Evolutionary conservation across 192 early-diverging fungal genomes (phyloP).

Genomic region (Piromyces sp.): DNA sequence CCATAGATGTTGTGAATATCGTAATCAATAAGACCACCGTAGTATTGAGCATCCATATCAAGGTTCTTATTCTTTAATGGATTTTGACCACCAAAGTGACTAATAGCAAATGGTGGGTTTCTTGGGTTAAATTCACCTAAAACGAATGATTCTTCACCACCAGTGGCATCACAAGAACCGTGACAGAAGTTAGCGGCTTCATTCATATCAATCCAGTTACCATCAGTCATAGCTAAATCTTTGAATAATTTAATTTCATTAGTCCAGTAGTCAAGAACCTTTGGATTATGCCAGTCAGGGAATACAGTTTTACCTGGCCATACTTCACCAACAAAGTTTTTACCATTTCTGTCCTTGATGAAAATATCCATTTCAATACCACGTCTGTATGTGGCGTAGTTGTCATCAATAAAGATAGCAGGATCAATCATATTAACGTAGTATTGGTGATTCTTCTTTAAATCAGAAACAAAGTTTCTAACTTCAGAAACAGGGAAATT

Average conservation of each 20-base stretch:
- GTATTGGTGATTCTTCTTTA: slow-evolving; percentile 25
- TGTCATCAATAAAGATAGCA: slow-evolving; percentile 24
- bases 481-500: slow-evolving; percentile 32
- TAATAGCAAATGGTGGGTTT: slow-evolving; percentile 24
- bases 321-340: slow-evolving; percentile 21
- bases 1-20: slow-evolving; percentile 44
- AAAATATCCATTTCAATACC: slow-evolving; percentile 31
- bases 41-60: slow-evolving; percentile 13
- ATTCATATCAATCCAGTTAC: slow-evolving; percentile 59
- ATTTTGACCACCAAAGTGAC: slow-evolving; percentile 5
- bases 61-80: slow-evolving; percentile 3
- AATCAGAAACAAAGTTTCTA: slow-evolving; percentile 15
- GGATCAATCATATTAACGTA: slow-evolving; percentile 47
- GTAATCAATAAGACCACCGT: slow-evolving; percentile 24
- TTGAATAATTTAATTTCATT: slow-evolving; percentile 19
- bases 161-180: slow-evolving; percentile 26
- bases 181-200: slow-evolving; percentile 46
- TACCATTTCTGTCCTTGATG: slow-evolving; percentile 34
- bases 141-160: slow-evolving; percentile 7
- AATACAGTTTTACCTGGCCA: slow-evolving; percentile 49
- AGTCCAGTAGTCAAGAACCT: slow-evolving; percentile 23
- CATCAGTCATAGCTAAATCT: slow-evolving; percentile 13
- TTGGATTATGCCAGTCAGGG: slow-evolving; percentile 41
- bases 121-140: slow-evolving; percentile 11
- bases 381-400: slow-evolving; percentile 29